Evolutionary conservation across 1,139 yeast species (phyloP).

Genomic region (Blastobotrys raffinosifermentans): DNA sequence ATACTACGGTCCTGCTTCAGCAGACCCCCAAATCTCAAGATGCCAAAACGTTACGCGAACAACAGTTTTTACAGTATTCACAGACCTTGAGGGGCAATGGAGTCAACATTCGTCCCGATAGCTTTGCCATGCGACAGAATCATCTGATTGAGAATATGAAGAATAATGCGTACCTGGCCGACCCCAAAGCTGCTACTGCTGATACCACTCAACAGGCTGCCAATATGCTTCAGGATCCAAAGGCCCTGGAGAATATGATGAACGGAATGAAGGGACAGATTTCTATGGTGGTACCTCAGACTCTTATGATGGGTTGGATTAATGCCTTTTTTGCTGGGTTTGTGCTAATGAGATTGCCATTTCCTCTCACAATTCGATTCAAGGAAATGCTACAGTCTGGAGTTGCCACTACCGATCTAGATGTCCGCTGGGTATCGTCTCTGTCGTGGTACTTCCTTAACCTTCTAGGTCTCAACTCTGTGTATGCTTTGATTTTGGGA

Average conservation of each 20-base stretch:
- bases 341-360: constrained; percentile 72
- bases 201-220: background rate
- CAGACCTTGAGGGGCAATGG: constrained; percentile 46
- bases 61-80: constrained; percentile 50
- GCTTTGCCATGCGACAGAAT: constrained; percentile 46
- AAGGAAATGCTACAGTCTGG: constrained; percentile 91
- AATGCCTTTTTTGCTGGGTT: constrained; percentile 91
- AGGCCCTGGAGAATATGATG: constrained; percentile 68
- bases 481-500: constrained; percentile 66
- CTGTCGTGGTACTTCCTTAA: constrained; percentile 97
- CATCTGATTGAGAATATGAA: constrained; percentile 44
- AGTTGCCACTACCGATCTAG: constrained; percentile 75
- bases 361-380: constrained; percentile 82
- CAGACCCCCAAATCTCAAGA: constrained; percentile 53
- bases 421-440: constrained; percentile 90
- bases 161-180: constrained; percentile 47
- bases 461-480: constrained; percentile 75
- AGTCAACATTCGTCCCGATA: constrained; percentile 41
- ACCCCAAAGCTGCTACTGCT: constrained; percentile 39
- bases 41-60: constrained; percentile 54
- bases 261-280: constrained; percentile 75
- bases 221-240: constrained; percentile 67
- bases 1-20: constrained; percentile 54
- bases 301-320: constrained; percentile 94
- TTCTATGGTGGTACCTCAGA: constrained; percentile 84